These are phyloP conservation scores for Dioscorea zingiberensis DNA, from an alignment of 106 monocot genomes.

Conservation along the genomic window DNA sequence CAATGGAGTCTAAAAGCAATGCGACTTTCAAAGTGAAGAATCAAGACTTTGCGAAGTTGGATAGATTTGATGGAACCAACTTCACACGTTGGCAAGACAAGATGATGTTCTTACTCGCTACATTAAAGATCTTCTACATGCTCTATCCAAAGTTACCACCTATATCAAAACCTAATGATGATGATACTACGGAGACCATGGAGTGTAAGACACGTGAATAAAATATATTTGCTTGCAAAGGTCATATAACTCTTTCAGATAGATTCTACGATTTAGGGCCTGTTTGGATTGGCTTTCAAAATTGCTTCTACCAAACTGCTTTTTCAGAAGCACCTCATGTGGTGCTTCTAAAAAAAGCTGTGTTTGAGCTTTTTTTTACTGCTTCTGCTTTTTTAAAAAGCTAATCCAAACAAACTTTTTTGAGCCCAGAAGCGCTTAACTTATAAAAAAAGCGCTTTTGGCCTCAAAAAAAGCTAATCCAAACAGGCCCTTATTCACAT, in stretches of 20 bases:
- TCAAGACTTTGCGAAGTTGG: conserved; percentile 1
- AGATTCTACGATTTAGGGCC: conserved; percentile 9
- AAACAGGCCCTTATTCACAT: background rate
- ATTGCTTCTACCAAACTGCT: no score
- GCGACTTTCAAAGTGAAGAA: conserved; percentile 11
- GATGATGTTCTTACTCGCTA: conserved; percentile 2
- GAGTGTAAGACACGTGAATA: conserved; percentile 6
- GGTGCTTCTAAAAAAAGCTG: no score
- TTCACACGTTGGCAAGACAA: conserved; percentile 17
- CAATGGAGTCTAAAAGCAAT: background rate
- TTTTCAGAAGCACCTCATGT: no score
- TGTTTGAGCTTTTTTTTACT: no score
- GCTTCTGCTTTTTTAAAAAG: no score
- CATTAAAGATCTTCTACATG: conserved; percentile 1
- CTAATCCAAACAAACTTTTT: no score
- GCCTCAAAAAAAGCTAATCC: no score
- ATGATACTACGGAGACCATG: background rate
- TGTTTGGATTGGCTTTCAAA: no score
- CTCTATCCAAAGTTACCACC: conserved; percentile 3
- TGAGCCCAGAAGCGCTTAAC: no score
- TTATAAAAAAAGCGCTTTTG: no score
- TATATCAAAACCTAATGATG: background rate
- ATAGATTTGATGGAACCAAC: conserved; percentile 14
- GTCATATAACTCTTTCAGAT: conserved; percentile 6
- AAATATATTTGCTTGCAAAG: conserved; percentile 4